Conservation (phyloP, 2,329 filamentous ascomycete species). For the Phaeosphaeriaceae sp. region DNA sequence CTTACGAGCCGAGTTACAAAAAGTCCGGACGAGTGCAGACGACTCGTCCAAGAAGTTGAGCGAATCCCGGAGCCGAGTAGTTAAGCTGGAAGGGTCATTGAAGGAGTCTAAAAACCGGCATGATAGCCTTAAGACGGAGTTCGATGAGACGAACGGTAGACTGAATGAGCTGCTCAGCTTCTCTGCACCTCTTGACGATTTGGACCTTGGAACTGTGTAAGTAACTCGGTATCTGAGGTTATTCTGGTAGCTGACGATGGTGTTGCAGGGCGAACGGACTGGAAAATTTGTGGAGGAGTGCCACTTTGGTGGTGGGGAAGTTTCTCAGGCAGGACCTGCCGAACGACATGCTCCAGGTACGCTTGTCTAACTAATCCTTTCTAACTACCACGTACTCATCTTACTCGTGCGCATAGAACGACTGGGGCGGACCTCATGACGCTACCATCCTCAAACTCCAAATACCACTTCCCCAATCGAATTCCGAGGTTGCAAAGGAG, state of each 20-base stretch:
- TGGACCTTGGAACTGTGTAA: slow-evolving; percentile 3
- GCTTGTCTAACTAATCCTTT: neutral
- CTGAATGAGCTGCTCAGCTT: slow-evolving; percentile 1
- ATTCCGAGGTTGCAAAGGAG: slow-evolving; percentile 38
- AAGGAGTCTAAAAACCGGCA: neutral
- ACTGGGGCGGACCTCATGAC: slow-evolving; percentile 4
- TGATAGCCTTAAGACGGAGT: slow-evolving; percentile 1
- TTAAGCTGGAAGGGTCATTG: neutral
- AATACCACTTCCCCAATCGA: slow-evolving; percentile 41
- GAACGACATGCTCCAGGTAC: slow-evolving; percentile 1
- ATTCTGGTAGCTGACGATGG: no score
- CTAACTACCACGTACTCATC: slow-evolving; percentile 1
- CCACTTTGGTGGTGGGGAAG: neutral
- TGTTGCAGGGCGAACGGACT: neutral
- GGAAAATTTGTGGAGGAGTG: slow-evolving; percentile 1
- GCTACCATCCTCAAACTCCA: slow-evolving; percentile 10
- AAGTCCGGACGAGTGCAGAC: neutral
- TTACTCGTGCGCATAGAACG: slow-evolving; percentile 4
- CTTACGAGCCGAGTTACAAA: neutral
- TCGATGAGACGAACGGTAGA: neutral
- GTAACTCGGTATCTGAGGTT: neutral
- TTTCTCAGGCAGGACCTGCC: neutral
- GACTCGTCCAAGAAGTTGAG: neutral
- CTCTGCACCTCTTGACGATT: neutral
- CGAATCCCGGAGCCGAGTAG: neutral